phyloP scores from a whole-genome alignment of 2,329 filamentous ascomycete genomes.

The Fusarium sp. region DNA sequence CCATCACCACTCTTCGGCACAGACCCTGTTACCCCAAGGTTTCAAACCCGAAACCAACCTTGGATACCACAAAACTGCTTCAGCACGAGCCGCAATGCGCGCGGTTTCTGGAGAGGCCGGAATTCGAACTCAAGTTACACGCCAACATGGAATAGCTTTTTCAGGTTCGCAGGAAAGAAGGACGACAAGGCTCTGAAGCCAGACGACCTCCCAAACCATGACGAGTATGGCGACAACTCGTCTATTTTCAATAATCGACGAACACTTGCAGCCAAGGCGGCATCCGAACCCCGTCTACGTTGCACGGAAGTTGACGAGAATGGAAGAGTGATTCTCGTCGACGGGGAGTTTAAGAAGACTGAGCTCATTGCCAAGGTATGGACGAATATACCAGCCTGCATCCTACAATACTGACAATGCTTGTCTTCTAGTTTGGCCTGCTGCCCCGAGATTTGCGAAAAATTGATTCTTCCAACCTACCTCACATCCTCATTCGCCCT shows the following conservation, averaged over 20 bases:
- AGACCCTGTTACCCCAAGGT: constrained; percentile 33
- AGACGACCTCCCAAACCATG: constrained; percentile 68
- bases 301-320: constrained; percentile 96
- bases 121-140: constrained; percentile 38
- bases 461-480: constrained; percentile 95
- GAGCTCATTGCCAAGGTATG: constrained; percentile 92
- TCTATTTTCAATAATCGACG: constrained; percentile 75
- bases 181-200: constrained; percentile 59
- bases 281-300: constrained; percentile 84
- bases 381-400: neutral
- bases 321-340: constrained; percentile 90
- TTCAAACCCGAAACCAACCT: constrained; percentile 16
- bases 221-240: constrained; percentile 66
- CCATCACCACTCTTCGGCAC: constrained; percentile 48
- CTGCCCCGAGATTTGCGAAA: constrained; percentile 95
- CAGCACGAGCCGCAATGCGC: constrained; percentile 45
- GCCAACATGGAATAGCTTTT: constrained; percentile 62
- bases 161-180: constrained; percentile 55
- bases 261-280: constrained; percentile 77
- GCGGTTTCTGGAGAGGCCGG: constrained; percentile 39
- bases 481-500: constrained; percentile 92
- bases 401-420: constrained; percentile 7
- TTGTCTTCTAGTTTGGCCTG: constrained; percentile 76
- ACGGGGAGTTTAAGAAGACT: constrained; percentile 96
- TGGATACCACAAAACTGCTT: constrained; percentile 40